Evolutionary conservation across 2,329 filamentous ascomycete genomes (phyloP).

Genomic region (Periconia macrospinosa): DNA sequence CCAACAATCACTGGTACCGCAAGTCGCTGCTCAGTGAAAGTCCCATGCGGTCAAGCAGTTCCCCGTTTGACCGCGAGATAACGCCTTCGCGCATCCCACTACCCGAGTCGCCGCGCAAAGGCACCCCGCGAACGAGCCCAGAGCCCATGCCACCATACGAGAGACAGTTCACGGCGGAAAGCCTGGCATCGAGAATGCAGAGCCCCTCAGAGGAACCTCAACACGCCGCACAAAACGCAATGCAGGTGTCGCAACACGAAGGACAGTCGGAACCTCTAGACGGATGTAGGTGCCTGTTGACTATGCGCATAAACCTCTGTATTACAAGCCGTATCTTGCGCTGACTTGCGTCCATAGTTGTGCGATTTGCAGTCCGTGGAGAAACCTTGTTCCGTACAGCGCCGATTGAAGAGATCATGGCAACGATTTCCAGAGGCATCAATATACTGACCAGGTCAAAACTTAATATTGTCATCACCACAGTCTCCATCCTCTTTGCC

Average conservation of each 20-base stretch:
- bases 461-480: slow-evolving; percentile 65
- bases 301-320: neutral
- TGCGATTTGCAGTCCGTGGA: slow-evolving; percentile 83
- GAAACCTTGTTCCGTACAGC: slow-evolving; percentile 87
- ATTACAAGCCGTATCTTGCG: slow-evolving; percentile 3
- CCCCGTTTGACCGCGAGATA: slow-evolving; percentile 57
- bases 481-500: slow-evolving; percentile 65
- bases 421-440: slow-evolving; percentile 63
- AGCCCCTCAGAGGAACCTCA: slow-evolving; percentile 31
- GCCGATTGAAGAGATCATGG: slow-evolving; percentile 74
- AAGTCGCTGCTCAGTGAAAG: slow-evolving; percentile 44
- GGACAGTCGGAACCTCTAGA: slow-evolving; percentile 28
- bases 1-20: slow-evolving; percentile 57
- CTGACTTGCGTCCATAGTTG: slow-evolving; percentile 59
- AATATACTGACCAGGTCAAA: slow-evolving; percentile 68
- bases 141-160: slow-evolving; percentile 42
- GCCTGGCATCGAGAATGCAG: slow-evolving; percentile 40
- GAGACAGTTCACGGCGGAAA: slow-evolving; percentile 31
- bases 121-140: slow-evolving; percentile 58
- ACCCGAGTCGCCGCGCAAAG: slow-evolving; percentile 61
- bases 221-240: slow-evolving; percentile 18
- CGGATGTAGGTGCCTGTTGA: slow-evolving; percentile 35
- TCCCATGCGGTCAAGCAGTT: slow-evolving; percentile 45
- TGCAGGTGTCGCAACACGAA: slow-evolving; percentile 31
- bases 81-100: slow-evolving; percentile 62